Percentiles rank a stretch among this genome's conserved stretches.
Evolutionary conservation across 768 basidiomycete species (phyloP).

Genomic region (Serendipita sp.): DNA sequence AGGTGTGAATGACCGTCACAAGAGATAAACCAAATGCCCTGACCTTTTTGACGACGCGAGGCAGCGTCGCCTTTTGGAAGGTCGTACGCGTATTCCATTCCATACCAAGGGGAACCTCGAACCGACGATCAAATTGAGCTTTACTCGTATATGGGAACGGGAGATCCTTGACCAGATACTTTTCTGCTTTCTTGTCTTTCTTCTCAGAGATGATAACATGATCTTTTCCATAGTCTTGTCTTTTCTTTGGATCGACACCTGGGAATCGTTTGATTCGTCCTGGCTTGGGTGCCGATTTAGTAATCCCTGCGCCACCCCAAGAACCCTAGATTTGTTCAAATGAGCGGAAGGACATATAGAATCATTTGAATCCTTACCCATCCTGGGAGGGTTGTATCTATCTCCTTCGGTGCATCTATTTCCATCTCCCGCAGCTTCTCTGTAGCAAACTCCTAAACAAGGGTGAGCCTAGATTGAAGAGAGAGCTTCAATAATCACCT

Average conservation of each 20-base stretch:
- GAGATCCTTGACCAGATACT: constrained; percentile 80
- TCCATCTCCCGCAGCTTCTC: constrained; percentile 71
- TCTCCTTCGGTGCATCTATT: constrained; percentile 69
- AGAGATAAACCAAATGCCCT: constrained; percentile 8
- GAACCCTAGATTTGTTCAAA: constrained; percentile 41
- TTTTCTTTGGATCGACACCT: constrained; percentile 60
- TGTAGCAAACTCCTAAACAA: constrained; percentile 61
- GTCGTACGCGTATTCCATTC: constrained; percentile 89
- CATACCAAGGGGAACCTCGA: constrained; percentile 64
- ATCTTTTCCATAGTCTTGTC: constrained; percentile 69
- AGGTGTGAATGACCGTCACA: background rate
- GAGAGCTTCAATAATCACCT: constrained; percentile 28
- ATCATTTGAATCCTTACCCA: constrained; percentile 50
- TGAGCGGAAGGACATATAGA: background rate
- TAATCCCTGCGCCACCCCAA: constrained; percentile 74
- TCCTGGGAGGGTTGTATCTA: constrained; percentile 83
- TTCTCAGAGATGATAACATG: constrained; percentile 94
- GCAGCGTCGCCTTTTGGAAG: constrained; percentile 72
- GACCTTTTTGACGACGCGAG: constrained; percentile 78
- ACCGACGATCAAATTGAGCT: constrained; percentile 77
- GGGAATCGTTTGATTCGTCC: constrained; percentile 66
- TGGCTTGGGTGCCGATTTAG: constrained; percentile 42
- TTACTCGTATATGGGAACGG: constrained; percentile 90
- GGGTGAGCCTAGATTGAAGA: constrained; percentile 4
- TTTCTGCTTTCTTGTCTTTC: constrained; percentile 81